Evolutionary conservation across 2,329 filamentous ascomycete species (phyloP).

Genomic region (Raffaelea albimanens): DNA sequence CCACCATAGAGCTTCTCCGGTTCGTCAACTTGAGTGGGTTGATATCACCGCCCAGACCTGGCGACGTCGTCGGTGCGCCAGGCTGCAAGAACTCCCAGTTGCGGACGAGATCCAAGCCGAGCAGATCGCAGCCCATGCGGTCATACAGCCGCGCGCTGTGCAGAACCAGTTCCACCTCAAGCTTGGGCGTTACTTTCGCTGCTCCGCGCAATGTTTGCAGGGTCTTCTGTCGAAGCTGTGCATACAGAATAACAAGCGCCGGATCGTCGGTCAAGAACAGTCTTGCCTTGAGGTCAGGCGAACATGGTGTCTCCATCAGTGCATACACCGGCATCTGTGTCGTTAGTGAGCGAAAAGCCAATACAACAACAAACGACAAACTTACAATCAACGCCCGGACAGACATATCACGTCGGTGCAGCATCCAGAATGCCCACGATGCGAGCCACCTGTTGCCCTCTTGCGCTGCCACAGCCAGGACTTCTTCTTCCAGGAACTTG

Average conservation of each 20-base stretch:
- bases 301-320: conserved; percentile 58
- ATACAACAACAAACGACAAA: conserved; percentile 7
- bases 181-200: conserved; percentile 64
- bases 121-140: conserved; percentile 85
- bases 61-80: conserved; percentile 17
- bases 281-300: conserved; percentile 62
- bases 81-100: conserved; percentile 73
- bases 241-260: conserved; percentile 76
- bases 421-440: conserved; percentile 92
- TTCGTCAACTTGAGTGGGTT: conserved; percentile 61
- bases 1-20: conserved; percentile 66
- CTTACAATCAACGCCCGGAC: conserved; percentile 73
- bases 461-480: conserved; percentile 66
- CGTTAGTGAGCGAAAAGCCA: not conserved
- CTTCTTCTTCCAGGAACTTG: conserved; percentile 67
- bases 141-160: conserved; percentile 78
- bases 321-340: conserved; percentile 65
- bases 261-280: conserved; percentile 87
- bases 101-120: conserved; percentile 75
- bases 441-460: conserved; percentile 89
- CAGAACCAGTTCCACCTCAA: conserved; percentile 83
- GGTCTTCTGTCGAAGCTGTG: conserved; percentile 72
- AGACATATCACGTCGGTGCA: conserved; percentile 71
- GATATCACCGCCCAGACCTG: conserved; percentile 35
- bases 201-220: conserved; percentile 79